phyloP scores from a whole-genome alignment of 2,329 filamentous ascomycete species.

The Bipolaris victoriae region DNA sequence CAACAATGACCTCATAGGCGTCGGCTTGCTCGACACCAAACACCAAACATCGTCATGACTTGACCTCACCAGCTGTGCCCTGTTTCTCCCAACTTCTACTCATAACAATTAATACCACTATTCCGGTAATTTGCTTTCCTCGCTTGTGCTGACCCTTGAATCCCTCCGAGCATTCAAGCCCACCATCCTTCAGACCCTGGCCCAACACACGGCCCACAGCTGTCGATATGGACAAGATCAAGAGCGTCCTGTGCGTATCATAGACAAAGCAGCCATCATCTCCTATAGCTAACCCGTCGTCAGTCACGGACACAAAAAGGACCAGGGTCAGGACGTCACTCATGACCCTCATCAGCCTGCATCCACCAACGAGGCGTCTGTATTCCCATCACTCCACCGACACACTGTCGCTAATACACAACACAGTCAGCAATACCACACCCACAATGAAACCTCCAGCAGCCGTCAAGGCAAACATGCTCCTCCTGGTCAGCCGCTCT shows the following conservation, averaged over 20 bases:
- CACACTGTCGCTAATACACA: slow-evolving; percentile 5
- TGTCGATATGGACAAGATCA: slow-evolving; percentile 53
- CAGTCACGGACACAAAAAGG: slow-evolving; percentile 39
- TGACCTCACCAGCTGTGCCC: slow-evolving; percentile 28
- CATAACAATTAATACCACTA: slow-evolving; percentile 3
- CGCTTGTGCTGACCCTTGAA: slow-evolving; percentile 19
- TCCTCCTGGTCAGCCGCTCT: slow-evolving; percentile 7
- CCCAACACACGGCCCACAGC: slow-evolving; percentile 12
- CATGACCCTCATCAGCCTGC: slow-evolving; percentile 22
- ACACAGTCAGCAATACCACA: slow-evolving; percentile 27
- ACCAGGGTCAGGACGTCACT: slow-evolving; percentile 40
- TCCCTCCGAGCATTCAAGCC: slow-evolving; percentile 9
- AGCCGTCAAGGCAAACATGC: slow-evolving; percentile 11
- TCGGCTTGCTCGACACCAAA: slow-evolving; percentile 14
- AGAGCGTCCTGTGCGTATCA: slow-evolving; percentile 50
- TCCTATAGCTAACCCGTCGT: slow-evolving; percentile 34
- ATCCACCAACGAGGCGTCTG: slow-evolving; percentile 20
- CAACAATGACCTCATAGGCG: slow-evolving; percentile 27
- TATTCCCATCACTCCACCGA: background rate
- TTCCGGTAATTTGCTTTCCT: slow-evolving; percentile 13
- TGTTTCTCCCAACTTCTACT: slow-evolving; percentile 18
- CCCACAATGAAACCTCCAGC: slow-evolving; percentile 39
- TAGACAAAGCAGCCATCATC: slow-evolving; percentile 27
- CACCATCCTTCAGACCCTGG: slow-evolving; percentile 9
- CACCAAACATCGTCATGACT: slow-evolving; percentile 25